phyloP scores from a whole-genome alignment of 345 rosid species.

The Gossypium australe region DNA sequence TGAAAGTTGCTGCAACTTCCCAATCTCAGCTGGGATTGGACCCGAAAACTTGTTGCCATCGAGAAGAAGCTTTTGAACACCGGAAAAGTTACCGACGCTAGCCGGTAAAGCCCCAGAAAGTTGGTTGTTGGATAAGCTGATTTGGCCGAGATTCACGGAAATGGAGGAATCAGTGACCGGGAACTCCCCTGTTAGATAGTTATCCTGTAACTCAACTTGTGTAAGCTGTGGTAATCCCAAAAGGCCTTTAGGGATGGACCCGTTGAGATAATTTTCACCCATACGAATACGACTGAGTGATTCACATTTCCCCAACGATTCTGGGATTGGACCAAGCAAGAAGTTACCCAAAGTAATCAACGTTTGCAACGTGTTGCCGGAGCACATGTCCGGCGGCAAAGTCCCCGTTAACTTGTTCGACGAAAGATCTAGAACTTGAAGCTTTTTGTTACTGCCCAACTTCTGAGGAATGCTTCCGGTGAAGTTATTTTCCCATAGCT shows the following conservation, averaged over 20 bases:
- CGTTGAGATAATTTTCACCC: conserved; percentile 84
- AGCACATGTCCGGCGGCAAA: conserved; percentile 65
- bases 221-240: conserved; percentile 62
- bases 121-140: conserved; percentile 70
- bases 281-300: conserved; percentile 74
- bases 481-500: conserved; percentile 89
- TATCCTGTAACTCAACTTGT: conserved; percentile 84
- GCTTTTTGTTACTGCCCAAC: conserved; percentile 59
- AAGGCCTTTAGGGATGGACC: conserved; percentile 75
- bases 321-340: conserved; percentile 76
- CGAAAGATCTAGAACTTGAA: conserved; percentile 59
- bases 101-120: conserved; percentile 74
- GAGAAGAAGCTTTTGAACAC: conserved; percentile 78
- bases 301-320: conserved; percentile 59
- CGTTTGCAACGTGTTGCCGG: conserved; percentile 58
- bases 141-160: conserved; percentile 60
- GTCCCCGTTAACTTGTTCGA: conserved; percentile 76
- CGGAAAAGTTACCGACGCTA: conserved; percentile 69
- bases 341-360: conserved; percentile 69
- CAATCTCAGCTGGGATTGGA: conserved; percentile 66
- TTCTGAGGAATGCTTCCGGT: conserved; percentile 67
- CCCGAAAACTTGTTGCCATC: conserved; percentile 82
- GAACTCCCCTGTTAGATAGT: conserved; percentile 57
- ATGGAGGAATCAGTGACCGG: conserved; percentile 42
- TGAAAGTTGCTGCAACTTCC: conserved; percentile 70